These are phyloP conservation scores for Arthrobotrys sphaeroides DNA, from an alignment of 2,329 filamentous ascomycete genomes.

Conservation along the genomic window DNA sequence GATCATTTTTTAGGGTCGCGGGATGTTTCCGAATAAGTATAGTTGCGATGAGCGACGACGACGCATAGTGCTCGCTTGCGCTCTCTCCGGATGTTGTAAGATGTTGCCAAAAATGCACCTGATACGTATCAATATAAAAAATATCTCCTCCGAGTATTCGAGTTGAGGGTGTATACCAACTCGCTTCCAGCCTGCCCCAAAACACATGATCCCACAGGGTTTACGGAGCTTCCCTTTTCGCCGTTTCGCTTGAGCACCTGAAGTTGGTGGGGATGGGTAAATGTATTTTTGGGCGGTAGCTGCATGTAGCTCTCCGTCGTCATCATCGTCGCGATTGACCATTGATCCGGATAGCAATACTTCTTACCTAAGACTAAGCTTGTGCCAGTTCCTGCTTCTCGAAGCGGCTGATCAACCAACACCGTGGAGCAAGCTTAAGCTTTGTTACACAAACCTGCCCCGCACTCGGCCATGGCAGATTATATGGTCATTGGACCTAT, in stretches of 20 bases:
- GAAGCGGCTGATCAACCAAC: background rate
- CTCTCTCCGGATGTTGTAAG: background rate
- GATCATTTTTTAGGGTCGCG: slow-evolving; percentile 8
- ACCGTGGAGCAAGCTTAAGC: background rate
- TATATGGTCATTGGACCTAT: background rate
- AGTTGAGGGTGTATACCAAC: too few species aligned
- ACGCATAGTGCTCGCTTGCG: background rate
- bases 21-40: slow-evolving; percentile 7
- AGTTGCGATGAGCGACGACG: slow-evolving; percentile 27
- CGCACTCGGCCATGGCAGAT: background rate
- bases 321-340: background rate
- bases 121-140: slow-evolving; percentile 2
- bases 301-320: background rate
- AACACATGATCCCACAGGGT: slow-evolving; percentile 15
- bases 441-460: background rate
- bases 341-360: background rate
- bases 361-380: slow-evolving; percentile 24
- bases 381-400: slow-evolving; percentile 13
- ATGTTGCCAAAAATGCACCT: slow-evolving; percentile 13
- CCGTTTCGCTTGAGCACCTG: too few species aligned
- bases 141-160: background rate
- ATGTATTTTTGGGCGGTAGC: background rate
- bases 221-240: slow-evolving; percentile 1
- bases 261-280: too few species aligned
- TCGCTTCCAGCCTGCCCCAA: too few species aligned